Conservation (phyloP, 495 filamentous ascomycete genomes). For the Daldinia caldariorum region DNA sequence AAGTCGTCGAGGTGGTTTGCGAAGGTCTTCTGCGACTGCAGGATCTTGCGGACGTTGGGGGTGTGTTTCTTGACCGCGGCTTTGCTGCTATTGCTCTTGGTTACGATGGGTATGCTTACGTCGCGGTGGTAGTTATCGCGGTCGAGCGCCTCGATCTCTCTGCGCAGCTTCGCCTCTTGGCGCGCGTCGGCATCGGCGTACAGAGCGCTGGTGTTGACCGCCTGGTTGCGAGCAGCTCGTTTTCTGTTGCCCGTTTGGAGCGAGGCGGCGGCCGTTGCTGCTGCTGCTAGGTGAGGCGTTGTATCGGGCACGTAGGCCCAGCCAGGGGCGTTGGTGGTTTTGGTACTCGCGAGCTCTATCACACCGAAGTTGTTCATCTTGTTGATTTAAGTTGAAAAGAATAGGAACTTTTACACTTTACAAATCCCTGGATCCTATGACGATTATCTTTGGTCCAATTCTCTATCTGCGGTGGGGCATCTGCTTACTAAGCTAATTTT, state of each 20-base stretch:
- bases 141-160: constrained; percentile 82
- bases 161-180: constrained; percentile 78
- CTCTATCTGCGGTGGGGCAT: too few relatives aligned
- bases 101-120: constrained; percentile 72
- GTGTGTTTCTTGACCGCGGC: constrained; percentile 66
- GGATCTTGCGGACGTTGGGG: constrained; percentile 84
- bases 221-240: constrained; percentile 70
- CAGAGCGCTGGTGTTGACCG: constrained; percentile 44
- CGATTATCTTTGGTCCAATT: constrained; percentile 6
- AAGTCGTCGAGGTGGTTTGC: constrained; percentile 91
- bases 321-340: constrained; percentile 75
- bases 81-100: constrained; percentile 29
- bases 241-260: constrained; percentile 60
- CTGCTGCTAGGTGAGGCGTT: constrained; percentile 3
- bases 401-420: background rate
- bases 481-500: too few relatives aligned
- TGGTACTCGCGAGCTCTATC: constrained; percentile 77
- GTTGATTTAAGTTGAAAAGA: background rate
- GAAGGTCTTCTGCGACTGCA: constrained; percentile 92
- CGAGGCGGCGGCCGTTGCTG: constrained; percentile 62
- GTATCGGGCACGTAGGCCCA: constrained; percentile 89
- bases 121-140: constrained; percentile 76
- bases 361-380: constrained; percentile 68
- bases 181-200: constrained; percentile 71
- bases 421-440: constrained; percentile 11